Evolutionary conservation across 495 filamentous ascomycete species (phyloP), one percentile per base, ranked within the genome.

Genomic region (Xylaria curta): DNA sequence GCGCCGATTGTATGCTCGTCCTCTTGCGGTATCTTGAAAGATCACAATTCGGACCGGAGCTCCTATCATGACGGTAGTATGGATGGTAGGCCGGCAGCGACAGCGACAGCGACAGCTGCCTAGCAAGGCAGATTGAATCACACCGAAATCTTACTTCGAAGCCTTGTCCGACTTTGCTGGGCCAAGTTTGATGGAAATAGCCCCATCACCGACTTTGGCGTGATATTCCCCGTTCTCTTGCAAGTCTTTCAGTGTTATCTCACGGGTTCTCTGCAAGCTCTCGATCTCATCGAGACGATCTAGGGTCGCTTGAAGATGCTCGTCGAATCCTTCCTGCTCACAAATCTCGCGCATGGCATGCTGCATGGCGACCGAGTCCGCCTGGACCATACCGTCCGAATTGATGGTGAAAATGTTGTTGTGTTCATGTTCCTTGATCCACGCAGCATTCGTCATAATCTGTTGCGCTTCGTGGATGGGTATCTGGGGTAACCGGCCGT

Each of bases 351-450:
- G 86, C 81, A 98, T 97, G 0, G 95, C 95, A 58, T 88, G 88
- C 81, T 94, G 92, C 95, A 98, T 98, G 15, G 95, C 95, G 54
- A 97, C 95, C 4, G 90, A 93, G 79, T 97, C 93, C 6, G 95
- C 95, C 28, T 95, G 89, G 0, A 98, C 95, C 85, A 91, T 91
- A 38, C 93, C 94, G 38, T 89, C 87, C 31, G 89, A 92, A 70
- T 95, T 93, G 75, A 98, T 97, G 36, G 93, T 96, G 82, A 98
- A 97, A 67, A 98, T 89, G 75, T 97, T 97, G 70, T 94, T 89
- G 70, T 95, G 91, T 78, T 98, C 95, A 76, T 97, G 94, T 56
- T 87, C 86, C 76, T 94, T 89, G 75, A 98, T 93, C 78, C 97
- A 98, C 75, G 97, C 95, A 24, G 93, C 89, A 28, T 95, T 87